Base-by-base conservation (phyloP, 148 eudicot species). In the Bassia scoparia region DNA sequence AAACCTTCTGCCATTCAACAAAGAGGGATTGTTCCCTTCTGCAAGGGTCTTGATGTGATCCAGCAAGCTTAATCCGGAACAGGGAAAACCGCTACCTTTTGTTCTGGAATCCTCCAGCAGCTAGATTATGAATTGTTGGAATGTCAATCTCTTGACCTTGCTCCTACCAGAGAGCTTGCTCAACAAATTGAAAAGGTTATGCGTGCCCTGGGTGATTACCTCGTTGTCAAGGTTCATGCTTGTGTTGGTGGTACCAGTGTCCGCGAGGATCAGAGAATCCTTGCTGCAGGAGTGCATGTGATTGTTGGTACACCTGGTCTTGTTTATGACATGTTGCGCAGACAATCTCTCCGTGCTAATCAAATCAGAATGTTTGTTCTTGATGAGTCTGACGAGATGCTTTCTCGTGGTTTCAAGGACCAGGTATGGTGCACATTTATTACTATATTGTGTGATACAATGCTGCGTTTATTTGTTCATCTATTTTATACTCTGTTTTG, bases 331-430 rank as follows among this genome's bases (percentile, higher is more conserved):
- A 87, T 89, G 90, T 64, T 87, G 81, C 82, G 84, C 29, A 85
- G 90, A 49, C 84, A 85, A 73, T 87, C 88, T 5, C 89, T 89
- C 59, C 86, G 83, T 61, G 76, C 93, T 66, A 80, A 89, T 72
- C 50, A 50, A 76, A 87, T 89, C 58, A 85, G 78, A 70, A 89
- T 89, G 88, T 87, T 89, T 81, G 94, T 89, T 26, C 61, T 89
- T 66, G 94, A 89, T 76, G 94, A 87, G 56, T 90, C 90, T 27
- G 94, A 87, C 84, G 90, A 89, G 72, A 87, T 89, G 89, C 94
- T 89, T 69, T 89, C 95, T 41, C 75, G 89, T 29, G 95, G 91
- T 70, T 89, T 89, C 73, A 87, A 86, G 81, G 92, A 88, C 68
- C 92, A 88, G 92, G 92, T 88, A 18, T 59, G n/a, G 31, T n/a